Base-by-base conservation (phyloP, 148 eudicot species). In the Cornus kousa region DNA sequence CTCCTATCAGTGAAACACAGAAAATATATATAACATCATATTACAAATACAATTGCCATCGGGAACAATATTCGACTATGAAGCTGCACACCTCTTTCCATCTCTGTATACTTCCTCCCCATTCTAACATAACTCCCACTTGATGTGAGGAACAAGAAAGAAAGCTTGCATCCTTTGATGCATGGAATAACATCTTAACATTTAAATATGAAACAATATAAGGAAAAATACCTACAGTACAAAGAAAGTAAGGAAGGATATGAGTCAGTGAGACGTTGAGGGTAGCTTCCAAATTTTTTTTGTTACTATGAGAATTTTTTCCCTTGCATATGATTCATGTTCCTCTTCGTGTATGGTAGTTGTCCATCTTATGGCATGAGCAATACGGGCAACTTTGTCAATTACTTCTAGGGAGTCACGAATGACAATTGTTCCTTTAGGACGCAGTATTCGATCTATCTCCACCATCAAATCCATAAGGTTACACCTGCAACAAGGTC, bases 381-480 rank as follows among this genome's bases (percentile, higher is more conserved):
- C 95, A 46, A 97, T 83, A 0, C 94, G 97, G 16, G 59, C 87
- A 53, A 94, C 82, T 82, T 86, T 97, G 43, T 91, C 97, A 24
- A 97, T 86, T 72, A 78, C 88, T 86, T 92, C 99, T 0, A 93
- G 97, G 40, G 89, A 84, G 66, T 97, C 99, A 67, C 99, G 90
- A 55, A 97, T 82, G 23, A 97, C 87, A 33, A 92, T 94, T 2
- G 91, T 97, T 67, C 99, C 99, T 85, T 92, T 93, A 2, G 98
- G 99, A 3, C 99, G 95, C 72, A 97, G 74, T 70, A 97, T 92
- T 66, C 99, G 86, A 78, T 94, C 99, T 74, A 97, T 94, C 83
- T 97, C 99, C 24, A 97, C 90, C 95, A 97, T 92, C 57, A 97
- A 73, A 81, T 97, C 98, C 73, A 94, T 94, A 16, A 97, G 83